These are phyloP conservation scores for Coffea canephora DNA, from an alignment of 257 asterid species.

Conservation along the genomic window DNA sequence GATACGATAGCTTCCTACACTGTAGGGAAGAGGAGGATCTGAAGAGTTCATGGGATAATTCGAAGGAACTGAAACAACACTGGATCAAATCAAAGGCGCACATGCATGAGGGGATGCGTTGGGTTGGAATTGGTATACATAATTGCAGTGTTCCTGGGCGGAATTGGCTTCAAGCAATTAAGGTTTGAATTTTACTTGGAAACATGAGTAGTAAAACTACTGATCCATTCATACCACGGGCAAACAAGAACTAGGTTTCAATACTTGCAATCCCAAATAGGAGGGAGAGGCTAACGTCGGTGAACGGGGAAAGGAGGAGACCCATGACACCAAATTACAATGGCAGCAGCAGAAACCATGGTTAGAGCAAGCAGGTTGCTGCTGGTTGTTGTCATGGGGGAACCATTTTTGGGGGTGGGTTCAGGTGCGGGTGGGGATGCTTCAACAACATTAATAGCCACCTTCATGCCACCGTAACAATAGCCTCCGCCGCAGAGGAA, in stretches of 20 bases:
- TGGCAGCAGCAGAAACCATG: background rate
- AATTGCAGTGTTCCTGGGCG: background rate
- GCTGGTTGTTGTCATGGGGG: background rate
- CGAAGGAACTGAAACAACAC: no score
- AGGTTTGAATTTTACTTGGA: background rate
- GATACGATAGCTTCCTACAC: no score
- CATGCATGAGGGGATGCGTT: no score
- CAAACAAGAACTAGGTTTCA: background rate
- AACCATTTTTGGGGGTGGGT: constrained; percentile 14
- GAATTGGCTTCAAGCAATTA: no score
- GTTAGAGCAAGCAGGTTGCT: background rate
- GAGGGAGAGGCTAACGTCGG: background rate
- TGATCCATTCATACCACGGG: background rate
- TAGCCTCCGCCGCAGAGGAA: constrained; percentile 61
- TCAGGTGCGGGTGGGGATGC: constrained; percentile 18
- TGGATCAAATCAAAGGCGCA: no score
- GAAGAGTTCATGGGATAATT: no score
- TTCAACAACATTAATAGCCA: constrained; percentile 37
- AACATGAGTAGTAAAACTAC: background rate
- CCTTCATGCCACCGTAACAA: constrained; percentile 55
- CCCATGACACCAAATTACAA: background rate
- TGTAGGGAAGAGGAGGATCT: no score
- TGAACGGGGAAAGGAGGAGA: background rate
- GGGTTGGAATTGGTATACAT: no score
- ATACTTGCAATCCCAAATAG: no score